Evolutionary conservation across 2,329 filamentous ascomycete genomes (phyloP).

Genomic region (Aspergillus intermedius): DNA sequence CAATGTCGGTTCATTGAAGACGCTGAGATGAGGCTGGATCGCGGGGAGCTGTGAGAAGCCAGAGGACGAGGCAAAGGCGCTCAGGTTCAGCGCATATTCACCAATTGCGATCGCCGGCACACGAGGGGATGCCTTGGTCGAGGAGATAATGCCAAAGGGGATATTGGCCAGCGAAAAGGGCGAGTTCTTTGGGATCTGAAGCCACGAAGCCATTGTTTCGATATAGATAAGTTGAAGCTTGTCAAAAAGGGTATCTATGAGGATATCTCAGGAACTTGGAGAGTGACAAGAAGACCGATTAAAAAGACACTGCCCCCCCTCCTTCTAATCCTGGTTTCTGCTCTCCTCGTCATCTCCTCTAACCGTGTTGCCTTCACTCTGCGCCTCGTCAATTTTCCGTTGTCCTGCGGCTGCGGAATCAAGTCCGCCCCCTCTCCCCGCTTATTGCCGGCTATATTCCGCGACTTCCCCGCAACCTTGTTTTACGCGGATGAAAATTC

Average conservation of each 20-base stretch:
- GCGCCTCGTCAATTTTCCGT: neutral
- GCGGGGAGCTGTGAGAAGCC: slow-evolving; percentile 55
- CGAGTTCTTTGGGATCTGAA: slow-evolving; percentile 53
- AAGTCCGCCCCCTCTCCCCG: slow-evolving; percentile 6
- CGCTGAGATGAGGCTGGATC: slow-evolving; percentile 51
- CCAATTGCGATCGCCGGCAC: slow-evolving; percentile 68
- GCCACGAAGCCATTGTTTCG: slow-evolving; percentile 48
- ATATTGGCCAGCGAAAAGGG: slow-evolving; percentile 75
- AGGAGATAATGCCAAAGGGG: slow-evolving; percentile 75
- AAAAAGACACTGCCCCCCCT: slow-evolving; percentile 2
- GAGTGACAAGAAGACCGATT: neutral
- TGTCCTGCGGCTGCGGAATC: slow-evolving; percentile 3
- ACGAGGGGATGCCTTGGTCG: slow-evolving; percentile 48
- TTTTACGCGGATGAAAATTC: slow-evolving; percentile 3
- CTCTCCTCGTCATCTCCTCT: neutral
- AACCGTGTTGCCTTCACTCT: neutral
- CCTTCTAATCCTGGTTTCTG: neutral
- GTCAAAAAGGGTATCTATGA: neutral
- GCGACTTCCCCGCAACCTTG: neutral
- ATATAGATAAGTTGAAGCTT: slow-evolving; percentile 12
- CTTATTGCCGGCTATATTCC: slow-evolving; percentile 13
- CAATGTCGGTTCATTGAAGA: slow-evolving; percentile 60
- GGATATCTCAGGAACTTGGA: neutral
- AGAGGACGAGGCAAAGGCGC: slow-evolving; percentile 51
- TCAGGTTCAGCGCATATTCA: slow-evolving; percentile 63